Evolutionary conservation across 495 filamentous ascomycete species (phyloP), one percentile per base, ranked within the genome.

Genomic region (Neurospora sp.): DNA sequence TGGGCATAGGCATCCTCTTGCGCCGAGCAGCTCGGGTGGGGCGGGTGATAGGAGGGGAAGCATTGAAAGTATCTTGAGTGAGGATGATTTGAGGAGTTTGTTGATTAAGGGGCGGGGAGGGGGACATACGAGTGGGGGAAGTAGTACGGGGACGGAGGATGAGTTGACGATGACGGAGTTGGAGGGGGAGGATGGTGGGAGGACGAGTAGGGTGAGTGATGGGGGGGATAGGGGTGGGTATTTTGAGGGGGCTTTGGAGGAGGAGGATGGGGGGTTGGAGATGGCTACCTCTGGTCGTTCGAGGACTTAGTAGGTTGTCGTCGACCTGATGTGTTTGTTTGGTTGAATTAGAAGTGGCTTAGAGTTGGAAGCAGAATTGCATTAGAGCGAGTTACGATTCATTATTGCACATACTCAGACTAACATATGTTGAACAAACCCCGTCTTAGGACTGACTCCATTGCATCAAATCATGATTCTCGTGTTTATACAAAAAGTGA

Each of bases 31-130:
- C 27, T 66, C 54, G 23, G 71, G 62, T 11, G 54, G 69, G 4
- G 66, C 40, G 4, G 41, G 38, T 16, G 59, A 69, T 23, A 78
- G 78, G 70, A 72, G 78, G 69, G 74, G 72, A 12, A 80, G 79
- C 39, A 75, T 80, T 3, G 79, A 78, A 71, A 78, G 77, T 8
- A 74, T 77, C 1, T 14, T 78, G 37, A 81, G 79, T 27, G 79
- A 81, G 46, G 77, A 78, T 41, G 79, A 79, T 16, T 37, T 81
- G 66, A 72, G 75, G 70, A 74, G 72, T 31, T 31, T 77, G 69
- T 42, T 78, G 74, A 71, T 46, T 41, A 74, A 66, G 35, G 23
- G 74, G 8, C 3, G 39, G 70, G 37, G 40, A 54, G 31, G 66
- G 44, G 40, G 35, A 35, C 69, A 18, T 59, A 59, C 48, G 2